Conservation (phyloP, 306 rosid species). For the Cicer chorassanicum region DNA sequence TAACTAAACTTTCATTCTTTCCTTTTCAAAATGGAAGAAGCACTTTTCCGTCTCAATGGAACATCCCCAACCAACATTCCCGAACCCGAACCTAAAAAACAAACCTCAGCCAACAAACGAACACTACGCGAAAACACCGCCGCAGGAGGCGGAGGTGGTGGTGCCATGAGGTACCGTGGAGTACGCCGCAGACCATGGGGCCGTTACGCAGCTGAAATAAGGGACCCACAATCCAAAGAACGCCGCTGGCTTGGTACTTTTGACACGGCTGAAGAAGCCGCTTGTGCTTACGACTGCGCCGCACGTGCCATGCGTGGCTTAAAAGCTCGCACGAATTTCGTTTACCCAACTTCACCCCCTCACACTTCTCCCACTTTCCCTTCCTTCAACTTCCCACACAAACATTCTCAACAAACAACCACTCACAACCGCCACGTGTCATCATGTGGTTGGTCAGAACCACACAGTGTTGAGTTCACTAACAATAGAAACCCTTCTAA, state of each 20-base stretch:
- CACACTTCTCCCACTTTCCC: slow-evolving; percentile 44
- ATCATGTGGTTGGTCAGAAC: background rate
- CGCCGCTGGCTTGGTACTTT: slow-evolving; percentile 97
- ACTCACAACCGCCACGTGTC: slow-evolving; percentile 32
- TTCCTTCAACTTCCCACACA: slow-evolving; percentile 47
- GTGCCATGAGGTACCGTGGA: slow-evolving; percentile 75
- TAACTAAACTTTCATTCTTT: background rate
- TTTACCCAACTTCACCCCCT: slow-evolving; percentile 60
- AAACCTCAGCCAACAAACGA: slow-evolving; percentile 48
- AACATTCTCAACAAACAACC: slow-evolving; percentile 13
- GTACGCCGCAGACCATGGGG: slow-evolving; percentile 99
- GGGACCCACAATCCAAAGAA: slow-evolving; percentile 90
- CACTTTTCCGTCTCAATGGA: slow-evolving; percentile 61
- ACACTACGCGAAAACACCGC: slow-evolving; percentile 42
- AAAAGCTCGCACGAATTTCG: slow-evolving; percentile 87
- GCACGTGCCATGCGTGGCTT: slow-evolving; percentile 93
- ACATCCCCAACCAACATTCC: slow-evolving; percentile 8
- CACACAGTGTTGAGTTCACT: background rate
- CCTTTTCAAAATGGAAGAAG: slow-evolving; percentile 64
- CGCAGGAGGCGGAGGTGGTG: background rate
- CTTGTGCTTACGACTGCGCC: slow-evolving; percentile 93
- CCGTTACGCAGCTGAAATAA: slow-evolving; percentile 93
- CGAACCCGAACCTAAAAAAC: slow-evolving; percentile 30
- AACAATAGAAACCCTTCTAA: slow-evolving; percentile 26
- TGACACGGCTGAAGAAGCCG: slow-evolving; percentile 98